Evolutionary conservation across 192 early-diverging fungal genomes (phyloP), one percentile per base, ranked within the genome.

Genomic region (Dimargaris verticillata): DNA sequence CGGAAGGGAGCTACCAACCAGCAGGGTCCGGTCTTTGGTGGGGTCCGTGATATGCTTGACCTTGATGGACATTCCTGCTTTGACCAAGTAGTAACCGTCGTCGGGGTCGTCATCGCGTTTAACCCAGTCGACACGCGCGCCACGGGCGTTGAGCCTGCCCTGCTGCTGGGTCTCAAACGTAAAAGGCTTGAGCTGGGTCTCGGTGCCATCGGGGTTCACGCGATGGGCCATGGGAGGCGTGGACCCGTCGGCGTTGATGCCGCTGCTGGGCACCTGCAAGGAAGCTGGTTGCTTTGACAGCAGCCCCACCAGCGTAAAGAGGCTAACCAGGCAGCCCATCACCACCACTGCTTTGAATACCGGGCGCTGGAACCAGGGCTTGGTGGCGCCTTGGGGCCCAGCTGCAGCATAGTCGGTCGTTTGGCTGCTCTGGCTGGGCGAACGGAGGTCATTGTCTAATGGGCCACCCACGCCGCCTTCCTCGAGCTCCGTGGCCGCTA

Each of bases 11-110:
- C n/a, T 20, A n/a, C 20, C 15, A 14, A n/a, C 57, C 28, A 59
- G n/a, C 29, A 59, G 43, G 13, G 42, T 38, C 29, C 14, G 13
- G 11, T 33, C n/a, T 20, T 22, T 17, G 41, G 29, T 38, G n/a
- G 17, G 12, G 17, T 26, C n/a, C 24, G 15, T 38, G 7, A 59
- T 38, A n/a, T 59, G 57, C 17, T 24, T 6, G 41, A 38, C 57
- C 57, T 42, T 11, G n/a, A 59, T n/a, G 7, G 33, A 13, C 17
- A 18, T n/a, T 7, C 41, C 57, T 26, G 10, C 38, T 15, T 20
- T 28, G 33, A 59, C 57, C 41, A 59, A 38, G 41, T 59, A 59
- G 43, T 59, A 59, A 18, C 57, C 57, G 41, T 59, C 57, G 33
- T 38, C 33, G 7, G 33, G 33, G 41, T 59, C 57, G 41, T 38